A percentile compares a stretch with the other conserved stretches of the same genome.
Conservation (phyloP, 768 basidiomycete genomes). For the Kwoniella pini region DNA sequence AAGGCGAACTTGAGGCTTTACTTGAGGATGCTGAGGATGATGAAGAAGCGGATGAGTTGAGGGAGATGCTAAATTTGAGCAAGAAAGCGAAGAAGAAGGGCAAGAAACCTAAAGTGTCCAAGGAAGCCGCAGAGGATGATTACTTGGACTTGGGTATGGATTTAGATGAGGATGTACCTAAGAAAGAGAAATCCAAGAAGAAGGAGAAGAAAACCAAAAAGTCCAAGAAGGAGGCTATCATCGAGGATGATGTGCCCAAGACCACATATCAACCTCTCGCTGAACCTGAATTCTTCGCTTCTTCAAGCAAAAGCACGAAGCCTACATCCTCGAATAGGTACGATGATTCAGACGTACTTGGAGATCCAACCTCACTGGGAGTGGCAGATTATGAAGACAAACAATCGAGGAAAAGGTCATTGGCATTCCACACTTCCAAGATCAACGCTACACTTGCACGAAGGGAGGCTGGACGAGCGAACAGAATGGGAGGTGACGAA, state of each 20-base stretch:
- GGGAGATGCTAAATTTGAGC: slow-evolving; percentile 55
- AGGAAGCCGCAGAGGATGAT: slow-evolving; percentile 54
- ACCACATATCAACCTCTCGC: slow-evolving; percentile 58
- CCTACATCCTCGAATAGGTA: too few species aligned
- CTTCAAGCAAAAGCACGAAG: slow-evolving; percentile 29
- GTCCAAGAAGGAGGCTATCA: slow-evolving; percentile 54
- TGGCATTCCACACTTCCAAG: slow-evolving; percentile 90
- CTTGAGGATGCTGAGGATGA: slow-evolving; percentile 35
- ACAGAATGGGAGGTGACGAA: slow-evolving; percentile 83
- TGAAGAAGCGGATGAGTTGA: slow-evolving; percentile 56
- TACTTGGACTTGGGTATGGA: slow-evolving; percentile 60
- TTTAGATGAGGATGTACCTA: slow-evolving; percentile 25
- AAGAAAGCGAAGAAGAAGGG: slow-evolving; percentile 27
- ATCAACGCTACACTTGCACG: slow-evolving; percentile 79
- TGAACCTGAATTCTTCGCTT: slow-evolving; percentile 68
- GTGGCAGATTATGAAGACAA: slow-evolving; percentile 80
- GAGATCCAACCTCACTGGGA: slow-evolving; percentile 71
- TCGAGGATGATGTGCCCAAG: slow-evolving; percentile 46
- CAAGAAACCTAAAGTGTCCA: slow-evolving; percentile 49
- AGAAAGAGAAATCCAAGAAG: slow-evolving; percentile 31
- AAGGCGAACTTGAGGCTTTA: slow-evolving; percentile 47
- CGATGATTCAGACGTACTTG: slow-evolving; percentile 60
- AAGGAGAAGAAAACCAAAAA: slow-evolving; percentile 32
- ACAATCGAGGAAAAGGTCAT: slow-evolving; percentile 71
- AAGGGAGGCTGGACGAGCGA: slow-evolving; percentile 70